Percentiles rank a stretch among this genome's conserved stretches.
Conservation (phyloP, 331 rosid genomes). For the Malus hybrid region DNA sequence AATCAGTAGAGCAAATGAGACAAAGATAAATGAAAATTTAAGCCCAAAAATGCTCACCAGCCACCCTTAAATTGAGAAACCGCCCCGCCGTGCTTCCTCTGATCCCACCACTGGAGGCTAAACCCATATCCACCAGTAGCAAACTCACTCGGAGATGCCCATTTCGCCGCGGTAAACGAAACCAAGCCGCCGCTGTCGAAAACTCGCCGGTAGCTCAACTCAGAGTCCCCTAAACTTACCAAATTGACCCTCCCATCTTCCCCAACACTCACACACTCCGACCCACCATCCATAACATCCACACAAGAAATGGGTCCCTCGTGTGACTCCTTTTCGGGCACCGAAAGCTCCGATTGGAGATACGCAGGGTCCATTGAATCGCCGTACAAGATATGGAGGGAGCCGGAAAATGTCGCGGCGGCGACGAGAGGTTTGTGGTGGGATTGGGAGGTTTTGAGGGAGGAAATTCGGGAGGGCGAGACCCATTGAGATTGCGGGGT, state of each 20-base stretch:
- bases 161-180: conserved; percentile 58
- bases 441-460: conserved; percentile 48
- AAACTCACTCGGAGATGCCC: conserved; percentile 91
- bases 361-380: conserved; percentile 36
- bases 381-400: conserved; percentile 56
- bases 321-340: conserved; percentile 51
- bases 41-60: conserved; percentile 40
- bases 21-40: background rate
- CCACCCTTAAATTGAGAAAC: conserved; percentile 80
- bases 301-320: conserved; percentile 38
- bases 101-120: conserved; percentile 96
- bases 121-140: conserved; percentile 84
- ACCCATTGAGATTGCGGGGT: conserved; percentile 42
- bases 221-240: conserved; percentile 45
- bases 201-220: conserved; percentile 37
- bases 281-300: conserved; percentile 64
- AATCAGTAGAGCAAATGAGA: background rate
- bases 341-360: conserved; percentile 44
- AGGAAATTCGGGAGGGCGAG: conserved; percentile 56
- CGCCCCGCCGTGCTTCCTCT: conserved; percentile 70
- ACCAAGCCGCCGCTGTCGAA: conserved; percentile 81
- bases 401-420: conserved; percentile 53
- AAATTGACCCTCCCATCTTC: conserved; percentile 81
- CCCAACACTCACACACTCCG: conserved; percentile 68
- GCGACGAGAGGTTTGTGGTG: conserved; percentile 50